phyloP scores from a whole-genome alignment of 345 rosid species.

The Clausena lansium region DNA sequence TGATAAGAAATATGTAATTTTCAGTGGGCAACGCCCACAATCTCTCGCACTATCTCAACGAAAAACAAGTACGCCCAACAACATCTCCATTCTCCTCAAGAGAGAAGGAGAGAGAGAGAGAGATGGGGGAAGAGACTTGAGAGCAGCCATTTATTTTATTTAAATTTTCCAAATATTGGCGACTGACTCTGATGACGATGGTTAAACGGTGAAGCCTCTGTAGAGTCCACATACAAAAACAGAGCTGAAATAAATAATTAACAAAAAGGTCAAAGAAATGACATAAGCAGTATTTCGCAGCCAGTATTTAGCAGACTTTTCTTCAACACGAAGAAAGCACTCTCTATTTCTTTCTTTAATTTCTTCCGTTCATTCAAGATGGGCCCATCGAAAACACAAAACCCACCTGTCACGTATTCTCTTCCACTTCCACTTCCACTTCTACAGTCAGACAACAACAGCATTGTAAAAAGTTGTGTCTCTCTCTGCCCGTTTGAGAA shows the following conservation, averaged over 20 bases:
- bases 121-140: not conserved
- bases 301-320: constrained; percentile 4
- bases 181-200: not conserved
- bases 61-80: not conserved
- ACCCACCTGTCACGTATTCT: constrained; percentile 41
- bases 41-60: not conserved
- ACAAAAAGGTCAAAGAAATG: not conserved
- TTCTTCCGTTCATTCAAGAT: not conserved
- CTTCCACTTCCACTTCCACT: not conserved
- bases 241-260: too few relatives aligned
- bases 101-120: not conserved
- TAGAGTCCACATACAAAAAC: not conserved
- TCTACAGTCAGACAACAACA: constrained; percentile 8
- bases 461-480: constrained; percentile 20
- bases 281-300: not conserved
- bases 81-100: too few relatives aligned
- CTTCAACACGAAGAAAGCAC: constrained; percentile 29
- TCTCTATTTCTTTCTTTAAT: constrained; percentile 1
- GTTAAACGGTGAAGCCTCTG: constrained; percentile 7
- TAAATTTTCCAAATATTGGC: not conserved
- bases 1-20: too few relatives aligned
- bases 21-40: too few relatives aligned
- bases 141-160: not conserved
- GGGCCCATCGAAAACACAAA: constrained; percentile 31
- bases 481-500: constrained; percentile 23